Base-by-base conservation (phyloP, 208 protist genomes). In the Trichomonas gallinae region DNA sequence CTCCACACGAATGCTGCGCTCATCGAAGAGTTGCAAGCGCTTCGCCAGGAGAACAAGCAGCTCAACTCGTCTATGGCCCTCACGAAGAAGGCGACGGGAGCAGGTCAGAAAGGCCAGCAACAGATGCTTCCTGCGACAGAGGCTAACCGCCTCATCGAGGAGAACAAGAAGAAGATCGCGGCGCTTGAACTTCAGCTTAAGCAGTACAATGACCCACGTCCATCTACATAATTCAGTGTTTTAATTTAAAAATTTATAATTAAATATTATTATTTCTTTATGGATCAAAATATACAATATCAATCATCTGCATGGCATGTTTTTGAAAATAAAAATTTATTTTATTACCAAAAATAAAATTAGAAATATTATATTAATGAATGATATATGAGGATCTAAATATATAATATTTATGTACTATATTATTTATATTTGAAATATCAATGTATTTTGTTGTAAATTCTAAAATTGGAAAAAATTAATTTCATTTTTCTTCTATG, bases 141-240 rank as follows among this genome's bases (percentile, higher is more conserved):
- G 17, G 87, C 87, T 38, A 42, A 93, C 1, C 44, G 87, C 44
- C 13, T 34, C 13, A 93, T 93, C 34, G 44, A 93, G 13, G 87
- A 93, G 31, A 93, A 93, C 45, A 93, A 93, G 44, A 93, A 93
- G 44, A 93, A 93, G n/a, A 93, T 93, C 31, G 26, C 45, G 40
- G 17, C 42, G 2, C 44, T 93, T 34, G 87, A 93, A 51, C 40
- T 49, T 11, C 87, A 93, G 26, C 87, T 93, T 38, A 44, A 42
- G 42, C 13, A 42, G 26, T 93, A 93, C 46, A 93, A 93, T 51
- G 34, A 93, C 40, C 40, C 83, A 13, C 10, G 83, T n/a, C 40
- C 34, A 89, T 31, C 40, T 46, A 89, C 58, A 72, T 72, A 72
- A n/a, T n/a, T n/a, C n/a, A 72, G 58, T 72, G 58, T 72, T 72